phyloP scores from a whole-genome alignment of 495 filamentous ascomycete genomes.

The Penicillium herquei region DNA sequence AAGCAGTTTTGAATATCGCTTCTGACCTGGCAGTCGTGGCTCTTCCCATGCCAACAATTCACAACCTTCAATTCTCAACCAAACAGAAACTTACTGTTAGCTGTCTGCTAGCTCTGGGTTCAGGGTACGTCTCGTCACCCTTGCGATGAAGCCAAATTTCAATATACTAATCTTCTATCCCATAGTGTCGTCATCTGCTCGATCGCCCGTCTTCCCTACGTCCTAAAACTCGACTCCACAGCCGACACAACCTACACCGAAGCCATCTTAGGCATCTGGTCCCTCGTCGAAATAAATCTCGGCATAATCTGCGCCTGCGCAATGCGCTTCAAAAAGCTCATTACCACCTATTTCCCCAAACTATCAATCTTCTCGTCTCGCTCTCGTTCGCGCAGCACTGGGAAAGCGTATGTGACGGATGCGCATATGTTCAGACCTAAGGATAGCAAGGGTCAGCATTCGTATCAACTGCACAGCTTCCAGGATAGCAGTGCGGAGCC shows the following conservation, averaged over 20 bases:
- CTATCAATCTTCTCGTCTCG: conserved; percentile 16
- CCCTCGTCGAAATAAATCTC: conserved; percentile 77
- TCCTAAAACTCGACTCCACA: conserved; percentile 11
- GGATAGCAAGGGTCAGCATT: conserved; percentile 5
- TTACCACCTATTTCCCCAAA: conserved; percentile 13
- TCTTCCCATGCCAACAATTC: conserved; percentile 18
- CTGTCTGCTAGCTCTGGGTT: conserved; percentile 18
- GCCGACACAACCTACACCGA: conserved; percentile 19
- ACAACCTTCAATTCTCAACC: conserved; percentile 14
- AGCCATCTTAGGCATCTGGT: conserved; percentile 59
- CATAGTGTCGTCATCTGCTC: conserved; percentile 22
- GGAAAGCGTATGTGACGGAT: not conserved
- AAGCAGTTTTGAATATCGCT: conserved; percentile 16
- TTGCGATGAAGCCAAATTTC: not conserved
- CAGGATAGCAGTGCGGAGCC: conserved; percentile 6
- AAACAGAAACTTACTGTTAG: conserved; percentile 18
- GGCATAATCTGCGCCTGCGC: conserved; percentile 80
- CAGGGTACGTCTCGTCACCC: conserved; percentile 9
- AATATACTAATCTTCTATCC: too few relatives aligned
- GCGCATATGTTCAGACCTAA: conserved; percentile 7
- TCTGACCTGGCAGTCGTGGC: conserved; percentile 18
- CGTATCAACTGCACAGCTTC: conserved; percentile 19
- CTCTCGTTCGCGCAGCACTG: not conserved
- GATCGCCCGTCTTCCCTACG: conserved; percentile 23
- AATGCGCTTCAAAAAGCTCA: conserved; percentile 73